Base-by-base conservation (phyloP, 208 protist species). In the Acanthamoeba sp. region DNA sequence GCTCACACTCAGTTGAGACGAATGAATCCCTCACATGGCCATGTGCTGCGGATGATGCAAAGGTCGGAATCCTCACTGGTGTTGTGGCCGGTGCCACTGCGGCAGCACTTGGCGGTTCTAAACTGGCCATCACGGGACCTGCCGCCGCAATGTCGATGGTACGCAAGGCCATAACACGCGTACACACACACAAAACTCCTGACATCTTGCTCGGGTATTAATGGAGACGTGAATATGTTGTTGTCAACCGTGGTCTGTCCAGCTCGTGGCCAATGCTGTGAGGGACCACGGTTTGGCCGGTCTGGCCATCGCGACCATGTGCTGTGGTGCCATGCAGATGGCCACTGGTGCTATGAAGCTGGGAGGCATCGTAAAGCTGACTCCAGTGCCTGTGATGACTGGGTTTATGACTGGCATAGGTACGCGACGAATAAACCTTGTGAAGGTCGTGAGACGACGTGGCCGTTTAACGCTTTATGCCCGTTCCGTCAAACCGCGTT, bases 251-350 rank as follows among this genome's bases (percentile, higher is more conserved):
- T 69, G 59, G 29, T 20, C 32, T 4, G 5, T 32, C 6, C 73
- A 84, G 73, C 73, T 84, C 27, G 73, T 84, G 36, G 73, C 73
- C 73, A 84, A 84, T 32, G 34, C 40, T 16, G 73, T 84, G 40
- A 27, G 73, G 24, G 73, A 84, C 29, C 73, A 84, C 24, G 73
- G 73, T 7, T 16, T 84, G 73, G 24, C 73, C 27, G 73, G 73
- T 27, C 38, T 84, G 40, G 73, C 73, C 36, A 29, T 84, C 40
- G 73, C 73, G 6, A 84, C 73, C 27, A 1, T 84, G 5, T 84
- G 34, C 73, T 55, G 73, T 32, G 73, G 73, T 10, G 42, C 16
- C 40, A 27, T 84, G 73, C 73, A 84, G 42, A 84, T 84, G 73
- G 38, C 73, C 73, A 84, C 73, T 4, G 73, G 73, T 27, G 73